Base-by-base conservation (phyloP, 306 rosid species). In the Dalbergia oliveri region DNA sequence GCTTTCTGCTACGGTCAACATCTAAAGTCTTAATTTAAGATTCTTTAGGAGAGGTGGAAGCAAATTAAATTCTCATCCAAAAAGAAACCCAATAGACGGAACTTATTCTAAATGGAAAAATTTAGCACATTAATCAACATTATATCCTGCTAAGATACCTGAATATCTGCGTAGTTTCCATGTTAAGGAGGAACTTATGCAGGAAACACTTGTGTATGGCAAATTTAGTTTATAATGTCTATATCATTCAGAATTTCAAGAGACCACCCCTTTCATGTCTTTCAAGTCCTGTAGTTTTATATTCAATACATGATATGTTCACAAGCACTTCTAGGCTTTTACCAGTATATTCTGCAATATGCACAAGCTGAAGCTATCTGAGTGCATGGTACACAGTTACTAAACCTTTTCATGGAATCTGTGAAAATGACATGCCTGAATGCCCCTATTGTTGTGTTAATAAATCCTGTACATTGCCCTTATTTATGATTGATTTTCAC, bases 51-150 rank as follows among this genome's bases (percentile, higher is more conserved):
- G 11, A 64, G n/a, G 14, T 56, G 44, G 64, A 83, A 58, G 75
- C 87, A 43, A 49, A 49, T 10, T 39, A 56, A 19, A 43, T 41
- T 21, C 73, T 69, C 15, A 8, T 53, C 21, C 34, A 18, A 34
- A 71, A 72, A 37, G 81, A 84, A 62, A 75, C 76, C 62, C 11
- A 71, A 49, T 33, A 23, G 75, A 47, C 16, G 33, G 70, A 72
- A 12, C 18, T 21, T 58, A 14, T 58, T 31, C 44, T 58, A 23
- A 44, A 11, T 60, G 13, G 6, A 72, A 59, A 73, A 9, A 21
- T 44, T 23, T 35, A 12, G 8, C 33, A 53, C 56, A 51, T 66
- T 76, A 64, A 19, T 74, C 43, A 60, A 18, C 78, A 70, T 41
- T 39, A 43, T 53, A 53, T 6, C 61, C 26, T 53, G 19, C 21